phyloP scores from a whole-genome alignment of 163 green algal species.

The Chlamydomonas reinhardtii region DNA sequence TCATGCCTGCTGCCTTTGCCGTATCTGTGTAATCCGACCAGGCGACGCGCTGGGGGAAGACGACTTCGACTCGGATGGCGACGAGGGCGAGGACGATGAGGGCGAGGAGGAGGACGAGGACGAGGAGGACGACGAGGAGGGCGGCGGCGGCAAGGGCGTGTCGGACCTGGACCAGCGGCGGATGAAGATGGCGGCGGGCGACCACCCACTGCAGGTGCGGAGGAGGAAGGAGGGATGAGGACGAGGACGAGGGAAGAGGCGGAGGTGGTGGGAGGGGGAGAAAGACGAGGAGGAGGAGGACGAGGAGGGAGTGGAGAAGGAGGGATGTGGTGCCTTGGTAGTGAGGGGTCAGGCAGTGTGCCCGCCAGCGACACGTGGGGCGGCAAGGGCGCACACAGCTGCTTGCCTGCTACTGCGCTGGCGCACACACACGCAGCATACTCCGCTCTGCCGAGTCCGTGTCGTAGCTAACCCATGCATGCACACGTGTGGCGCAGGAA shows the following conservation, averaged over 20 bases:
- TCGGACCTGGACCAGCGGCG: constrained; percentile 69
- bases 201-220: constrained; percentile 81
- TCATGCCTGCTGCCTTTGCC: too few relatives aligned
- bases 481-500: neutral
- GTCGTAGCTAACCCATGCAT: too few relatives aligned
- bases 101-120: constrained; percentile 43
- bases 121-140: constrained; percentile 34
- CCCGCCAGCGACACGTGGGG: too few relatives aligned
- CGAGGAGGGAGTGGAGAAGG: too few relatives aligned
- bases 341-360: too few relatives aligned
- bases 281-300: too few relatives aligned
- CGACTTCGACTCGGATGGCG: constrained; percentile 61
- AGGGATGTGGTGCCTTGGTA: too few relatives aligned
- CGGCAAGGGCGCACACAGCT: too few relatives aligned
- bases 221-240: neutral
- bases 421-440: too few relatives aligned
- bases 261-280: too few relatives aligned
- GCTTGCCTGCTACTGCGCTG: too few relatives aligned
- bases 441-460: too few relatives aligned
- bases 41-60: constrained; percentile 67
- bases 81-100: constrained; percentile 47
- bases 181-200: constrained; percentile 70
- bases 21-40: neutral
- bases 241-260: neutral
- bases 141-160: neutral